Percentiles rank a stretch among this genome's conserved stretches.
These are phyloP conservation scores for Viridothelium virens DNA, from an alignment of 495 filamentous ascomycete genomes.

Conservation along the genomic window DNA sequence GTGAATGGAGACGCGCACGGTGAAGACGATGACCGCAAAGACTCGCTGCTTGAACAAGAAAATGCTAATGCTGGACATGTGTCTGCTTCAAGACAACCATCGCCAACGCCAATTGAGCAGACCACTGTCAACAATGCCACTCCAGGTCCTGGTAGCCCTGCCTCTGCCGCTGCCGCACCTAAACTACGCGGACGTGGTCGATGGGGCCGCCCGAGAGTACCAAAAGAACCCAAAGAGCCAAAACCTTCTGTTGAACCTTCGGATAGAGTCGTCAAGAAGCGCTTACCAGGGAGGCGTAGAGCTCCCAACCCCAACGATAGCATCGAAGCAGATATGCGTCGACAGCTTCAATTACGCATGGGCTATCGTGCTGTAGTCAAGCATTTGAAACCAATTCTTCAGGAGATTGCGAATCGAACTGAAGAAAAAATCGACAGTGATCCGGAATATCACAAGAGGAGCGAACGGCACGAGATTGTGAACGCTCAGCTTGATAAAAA, in stretches of 20 bases:
- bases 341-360: conserved; percentile 35
- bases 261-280: conserved; percentile 22
- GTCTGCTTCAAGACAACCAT: conserved; percentile 2
- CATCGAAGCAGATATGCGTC: conserved; percentile 34
- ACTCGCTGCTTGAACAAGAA: background rate
- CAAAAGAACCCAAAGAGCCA: conserved; percentile 7
- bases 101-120: conserved; percentile 4
- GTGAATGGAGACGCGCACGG: conserved; percentile 17
- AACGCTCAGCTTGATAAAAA: conserved; percentile 22
- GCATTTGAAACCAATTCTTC: conserved; percentile 31
- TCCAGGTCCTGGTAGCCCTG: conserved; percentile 13
- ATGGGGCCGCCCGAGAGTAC: background rate
- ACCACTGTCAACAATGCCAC: conserved; percentile 5
- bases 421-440: conserved; percentile 28
- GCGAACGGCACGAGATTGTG: conserved; percentile 26
- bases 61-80: conserved; percentile 13
- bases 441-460: conserved; percentile 25
- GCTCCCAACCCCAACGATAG: conserved; percentile 30
- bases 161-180: background rate
- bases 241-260: conserved; percentile 8
- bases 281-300: conserved; percentile 34
- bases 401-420: conserved; percentile 31
- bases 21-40: conserved; percentile 20
- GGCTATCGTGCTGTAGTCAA: conserved; percentile 32
- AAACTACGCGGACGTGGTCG: conserved; percentile 5